phyloP scores from a whole-genome alignment of 148 eudicot species.

The Tetragonia tetragonoides region DNA sequence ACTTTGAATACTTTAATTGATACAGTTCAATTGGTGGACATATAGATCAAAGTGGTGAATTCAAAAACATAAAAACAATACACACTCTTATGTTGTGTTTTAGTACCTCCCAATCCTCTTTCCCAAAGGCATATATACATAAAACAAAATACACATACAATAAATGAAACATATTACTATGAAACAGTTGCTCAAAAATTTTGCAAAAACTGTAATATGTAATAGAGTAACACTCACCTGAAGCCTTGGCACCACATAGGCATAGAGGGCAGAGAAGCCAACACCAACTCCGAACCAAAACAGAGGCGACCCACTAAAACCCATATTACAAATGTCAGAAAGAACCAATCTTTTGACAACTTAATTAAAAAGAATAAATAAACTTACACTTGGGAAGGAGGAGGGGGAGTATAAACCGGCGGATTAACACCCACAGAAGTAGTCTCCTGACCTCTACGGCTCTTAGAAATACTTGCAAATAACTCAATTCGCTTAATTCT shows the following conservation, averaged over 20 bases:
- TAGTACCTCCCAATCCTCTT: background rate
- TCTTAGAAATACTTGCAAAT: conserved; percentile 47
- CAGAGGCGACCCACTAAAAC: conserved; percentile 77
- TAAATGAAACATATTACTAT: background rate
- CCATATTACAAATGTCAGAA: background rate
- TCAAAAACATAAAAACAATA: too few species aligned
- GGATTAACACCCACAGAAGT: conserved; percentile 65
- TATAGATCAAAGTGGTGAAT: too few species aligned
- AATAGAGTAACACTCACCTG: conserved; percentile 50
- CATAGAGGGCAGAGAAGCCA: conserved; percentile 73
- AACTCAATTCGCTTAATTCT: conserved; percentile 30
- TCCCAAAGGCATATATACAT: background rate
- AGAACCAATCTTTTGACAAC: background rate
- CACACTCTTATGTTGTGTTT: too few species aligned
- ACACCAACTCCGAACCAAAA: conserved; percentile 99
- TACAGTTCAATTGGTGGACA: background rate
- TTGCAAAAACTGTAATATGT: background rate
- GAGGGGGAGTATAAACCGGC: conserved; percentile 41
- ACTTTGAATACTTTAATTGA: background rate
- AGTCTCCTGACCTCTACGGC: conserved; percentile 37
- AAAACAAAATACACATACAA: background rate
- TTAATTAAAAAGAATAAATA: conserved; percentile 6
- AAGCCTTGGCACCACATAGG: conserved; percentile 66
- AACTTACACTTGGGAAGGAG: conserved; percentile 56
- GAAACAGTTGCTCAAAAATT: background rate